Percentiles rank a stretch among this genome's conserved stretches.
These are phyloP conservation scores for Calonectria multiphialidica DNA, from an alignment of 2,329 filamentous ascomycete species.

Conservation along the genomic window DNA sequence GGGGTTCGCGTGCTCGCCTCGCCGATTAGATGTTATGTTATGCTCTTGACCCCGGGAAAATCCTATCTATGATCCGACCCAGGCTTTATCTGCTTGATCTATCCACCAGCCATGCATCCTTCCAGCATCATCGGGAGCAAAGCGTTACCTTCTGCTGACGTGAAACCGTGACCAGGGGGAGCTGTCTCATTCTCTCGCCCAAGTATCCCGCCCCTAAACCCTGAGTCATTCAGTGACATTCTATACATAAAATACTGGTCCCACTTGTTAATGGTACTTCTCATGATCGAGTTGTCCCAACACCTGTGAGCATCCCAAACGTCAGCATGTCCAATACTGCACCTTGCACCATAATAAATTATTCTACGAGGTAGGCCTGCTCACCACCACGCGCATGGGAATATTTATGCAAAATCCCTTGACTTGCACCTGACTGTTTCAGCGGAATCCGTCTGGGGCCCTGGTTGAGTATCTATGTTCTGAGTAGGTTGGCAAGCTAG, in stretches of 20 bases:
- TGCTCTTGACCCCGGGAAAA: not conserved
- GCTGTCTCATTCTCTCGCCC: not conserved
- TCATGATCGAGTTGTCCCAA: not conserved
- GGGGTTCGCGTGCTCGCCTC: not conserved
- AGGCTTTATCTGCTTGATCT: not conserved
- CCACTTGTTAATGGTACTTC: not conserved
- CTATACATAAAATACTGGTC: not conserved
- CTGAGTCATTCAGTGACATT: not conserved
- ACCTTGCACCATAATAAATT: too few species aligned
- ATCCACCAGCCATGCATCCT: not conserved
- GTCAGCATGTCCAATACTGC: too few species aligned
- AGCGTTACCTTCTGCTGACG: not conserved
- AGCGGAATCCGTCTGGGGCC: too few species aligned
- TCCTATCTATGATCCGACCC: not conserved
- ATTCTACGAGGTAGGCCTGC: too few species aligned
- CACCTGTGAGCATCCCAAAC: not conserved
- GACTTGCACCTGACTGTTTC: too few species aligned
- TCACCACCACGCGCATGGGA: too few species aligned
- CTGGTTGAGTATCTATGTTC: too few species aligned
- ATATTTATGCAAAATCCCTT: too few species aligned
- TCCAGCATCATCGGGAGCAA: not conserved
- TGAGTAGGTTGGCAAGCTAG: too few species aligned
- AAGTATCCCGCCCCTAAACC: not conserved
- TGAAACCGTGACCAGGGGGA: not conserved
- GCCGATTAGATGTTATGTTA: not conserved